Evolutionary conservation across 768 basidiomycete genomes (phyloP), one percentile per base, ranked within the genome.

Genomic region (Suillus cothurnatus): DNA sequence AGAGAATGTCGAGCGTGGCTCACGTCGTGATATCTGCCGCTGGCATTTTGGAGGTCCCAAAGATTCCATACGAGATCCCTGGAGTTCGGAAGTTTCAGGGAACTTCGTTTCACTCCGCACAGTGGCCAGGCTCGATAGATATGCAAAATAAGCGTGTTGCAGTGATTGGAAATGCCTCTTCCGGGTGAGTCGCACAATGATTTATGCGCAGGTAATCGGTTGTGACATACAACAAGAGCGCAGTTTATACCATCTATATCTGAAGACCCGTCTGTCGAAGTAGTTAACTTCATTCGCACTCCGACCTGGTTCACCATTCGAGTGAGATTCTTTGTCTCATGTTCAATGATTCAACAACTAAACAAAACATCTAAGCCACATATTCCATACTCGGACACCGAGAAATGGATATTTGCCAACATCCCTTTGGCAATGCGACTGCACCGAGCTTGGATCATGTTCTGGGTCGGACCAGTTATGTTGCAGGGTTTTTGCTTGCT

Each of bases 191-290:
- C 62, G 52, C 19, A 43, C 26, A 15, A 15, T 15, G 12, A 43
- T 17, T 52, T 31, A 12, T n/a, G n/a, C 49, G 65, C 45, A 23
- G 41, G 36, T 36, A 64, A 21, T 38, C n/a, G 6, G 47, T 63
- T 32, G 31, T 71, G 32, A 67, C 36, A 43, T 45, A 21, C 39
- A 28, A 73, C 19, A 64, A 89, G 88, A 3, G 86, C 88, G 2
- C 90, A 91, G 71, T 81, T 89, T 52, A 77, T 88, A n/a, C 87
- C 88, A 12, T 69, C 75, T 57, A 85, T 89, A 61, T 79, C 86
- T 14, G 71, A 74, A 50, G 85, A 88, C 67, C 78, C 83, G 4
- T 80, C 81, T 23, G 81, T 85, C 8, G 70, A 83, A 56, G 79
- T 88, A 17, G 76, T 85, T 62, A 88, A 91, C 69, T 88, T 89